Evolutionary conservation across 352 stramenopile species (phyloP), one percentile per base, ranked within the genome.

Genomic region (Aphanomyces invadans): DNA sequence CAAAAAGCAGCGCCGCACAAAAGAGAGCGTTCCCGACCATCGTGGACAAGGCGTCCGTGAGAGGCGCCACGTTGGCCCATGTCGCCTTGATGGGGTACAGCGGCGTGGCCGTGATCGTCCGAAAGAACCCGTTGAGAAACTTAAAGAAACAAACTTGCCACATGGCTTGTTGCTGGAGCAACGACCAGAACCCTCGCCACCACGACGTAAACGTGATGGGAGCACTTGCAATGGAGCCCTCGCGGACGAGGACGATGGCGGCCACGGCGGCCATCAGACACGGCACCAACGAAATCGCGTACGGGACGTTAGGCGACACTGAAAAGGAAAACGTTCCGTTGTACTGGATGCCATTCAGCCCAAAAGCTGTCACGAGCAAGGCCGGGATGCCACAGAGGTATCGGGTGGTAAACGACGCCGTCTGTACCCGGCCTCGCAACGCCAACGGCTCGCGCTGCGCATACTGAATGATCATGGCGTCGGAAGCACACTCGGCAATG

Each of bases 391-490:
- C 25, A n/a, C n/a, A 42, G 9, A 25, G 38, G 32, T 51, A 67
- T 5, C 60, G 60, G 10, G 33, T 56, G 12, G 38, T 44, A 28
- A 53, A 66, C 15, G 61, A 25, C 38, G 44, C 38, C 15, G 51
- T 65, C 25, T 70, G 63, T 9, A 70, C n/a, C 11, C 36, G 32
- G 3, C 82, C 82, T 49, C 82, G 80, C 26, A 78, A 71, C 23
- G 86, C 80, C 4, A 89, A 79, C 21, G 80, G 76, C 46, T 90
- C 80, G 31, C 84, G 75, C 67, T 89, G 82, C 25, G 80, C 79
- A 42, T 88, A 78, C 38, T 88, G 76, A 48, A 89, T 78, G 75
- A 89, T 83, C 56, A 88, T 74, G 7, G 76, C 80, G 52, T 90
- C 80, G 25, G 75, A 83, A 1, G 79, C 78, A n/a, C 87, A 76